Evolutionary conservation across 495 filamentous ascomycete species (phyloP), one percentile per base, ranked within the genome.

Genomic region (Articulospora tetracladia): DNA sequence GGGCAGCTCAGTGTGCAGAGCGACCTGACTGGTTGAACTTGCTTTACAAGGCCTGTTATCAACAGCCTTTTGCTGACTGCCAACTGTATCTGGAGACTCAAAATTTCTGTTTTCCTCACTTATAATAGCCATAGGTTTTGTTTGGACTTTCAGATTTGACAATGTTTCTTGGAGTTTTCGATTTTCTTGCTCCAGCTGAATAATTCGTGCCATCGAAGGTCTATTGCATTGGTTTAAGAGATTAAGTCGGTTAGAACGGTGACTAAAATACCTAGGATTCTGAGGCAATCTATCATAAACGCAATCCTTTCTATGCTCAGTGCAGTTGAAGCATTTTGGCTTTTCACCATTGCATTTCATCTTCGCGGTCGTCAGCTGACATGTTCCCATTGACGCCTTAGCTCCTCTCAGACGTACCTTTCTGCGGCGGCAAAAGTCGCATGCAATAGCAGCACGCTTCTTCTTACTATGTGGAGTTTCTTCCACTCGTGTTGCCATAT

Each of bases 351-450:
- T 13, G 19, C 53, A 55, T 46, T 55, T 55, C 32, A 55, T 19
- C 53, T 55, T 12, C 25, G 23, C 30, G 13, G 6, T 13, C 30
- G 13, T 32, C 30, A 32, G 30, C 4, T n/a, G n/a, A 22, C 48
- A 22, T 22, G 19, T 39, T 39, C 10, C 34, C 15, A 47, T 23
- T n/a, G 22, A 3, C 30, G 13, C 6, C 4, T n/a, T 17, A n/a
- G 44, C 4, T 7, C 17, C 7, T 34, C 2, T 32, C 12, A 20
- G 1, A 36, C 53, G 28, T 12, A 55, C 53, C 28, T 55, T 55
- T 39, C 53, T 17, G 10, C 6, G 28, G n/a, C 55, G 55, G 32
- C 55, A 58, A 20, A 58, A 58, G 1, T 48, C 23, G 19, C 55
- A 58, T 15, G 55, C 55, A 1, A 11, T 32, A 8, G 39, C 23